Base-by-base conservation (phyloP, 768 basidiomycete species). In the Brasilioporus rufonigricans region DNA sequence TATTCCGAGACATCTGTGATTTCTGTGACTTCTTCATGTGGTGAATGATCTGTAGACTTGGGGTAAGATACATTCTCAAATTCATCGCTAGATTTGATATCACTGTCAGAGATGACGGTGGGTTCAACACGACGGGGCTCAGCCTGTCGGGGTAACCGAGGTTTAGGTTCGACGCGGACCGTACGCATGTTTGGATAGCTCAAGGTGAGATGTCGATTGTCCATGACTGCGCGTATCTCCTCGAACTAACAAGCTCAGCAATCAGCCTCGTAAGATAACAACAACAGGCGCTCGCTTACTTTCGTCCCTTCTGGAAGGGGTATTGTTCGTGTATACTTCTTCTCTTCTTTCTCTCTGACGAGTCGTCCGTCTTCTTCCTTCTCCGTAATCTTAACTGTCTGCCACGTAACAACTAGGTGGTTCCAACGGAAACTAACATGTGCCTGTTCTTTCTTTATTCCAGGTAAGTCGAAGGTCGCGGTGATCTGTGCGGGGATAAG, bases 241-340 rank as follows among this genome's bases (percentile, higher is more conserved):
- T 87, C 85, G 55, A 89, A 89, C 88, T 90, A 56, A 36, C 31
- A 16, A 23, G 54, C 11, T 40, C 26, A 39, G 3, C 29, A 21
- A 40, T 52, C 29, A 52, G 26, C 6, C 21, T 12, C 58, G 26
- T 14, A 46, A 29, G 38, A 47, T 2, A 27, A 31, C 18, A 13
- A 33, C 44, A 41, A n/a, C 11, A 43, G 29, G 43, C 49, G 32
- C 11, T 35, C 12, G 64, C 80, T 68, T 61, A 86, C 87, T 67
- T 77, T 83, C 21, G 89, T 88, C 43, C 85, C 88, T 55, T 89
- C 85, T 13, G 89, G 86, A 16, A 91, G 70, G 11, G 88, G 86
- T 36, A 89, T 77, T 24, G 83, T 85, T 56, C 88, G 78, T 57
- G 83, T 82, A 61, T 81, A 82, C 60, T 80, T 80, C 63, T 78